phyloP scores from a whole-genome alignment of 208 protist species.

The Leishmania arabica region DNA sequence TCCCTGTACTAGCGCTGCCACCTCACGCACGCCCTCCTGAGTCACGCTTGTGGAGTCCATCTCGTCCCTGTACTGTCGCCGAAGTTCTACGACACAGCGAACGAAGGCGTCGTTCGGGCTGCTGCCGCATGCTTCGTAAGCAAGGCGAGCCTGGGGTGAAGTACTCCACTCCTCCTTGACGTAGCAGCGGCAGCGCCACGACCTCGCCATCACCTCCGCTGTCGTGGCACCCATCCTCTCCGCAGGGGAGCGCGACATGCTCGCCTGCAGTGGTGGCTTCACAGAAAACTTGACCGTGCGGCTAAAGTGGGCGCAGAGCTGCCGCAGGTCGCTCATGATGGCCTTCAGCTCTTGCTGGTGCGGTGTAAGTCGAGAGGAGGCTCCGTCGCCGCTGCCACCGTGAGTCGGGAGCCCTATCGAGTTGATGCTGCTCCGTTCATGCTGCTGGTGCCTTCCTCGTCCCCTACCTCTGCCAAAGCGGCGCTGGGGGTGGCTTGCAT shows the following conservation, averaged over 20 bases:
- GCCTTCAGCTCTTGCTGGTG: conserved; percentile 78
- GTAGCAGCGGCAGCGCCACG: conserved; percentile 84
- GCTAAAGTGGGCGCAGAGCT: conserved; percentile 76
- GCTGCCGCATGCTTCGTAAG: conserved; percentile 42
- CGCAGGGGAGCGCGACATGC: background rate
- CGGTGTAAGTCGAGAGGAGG: conserved; percentile 34
- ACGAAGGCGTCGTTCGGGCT: conserved; percentile 65
- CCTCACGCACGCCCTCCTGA: conserved; percentile 70
- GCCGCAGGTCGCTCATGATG: conserved; percentile 71
- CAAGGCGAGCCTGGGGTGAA: conserved; percentile 47
- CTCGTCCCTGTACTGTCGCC: conserved; percentile 51
- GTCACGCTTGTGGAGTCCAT: conserved; percentile 55
- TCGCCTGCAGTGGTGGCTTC: conserved; percentile 42
- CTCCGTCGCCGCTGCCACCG: background rate
- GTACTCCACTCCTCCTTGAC: conserved; percentile 84
- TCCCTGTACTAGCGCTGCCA: conserved; percentile 42
- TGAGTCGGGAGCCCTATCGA: background rate
- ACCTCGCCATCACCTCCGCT: background rate
- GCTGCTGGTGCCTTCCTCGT: conserved; percentile 15
- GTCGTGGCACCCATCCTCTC: background rate
- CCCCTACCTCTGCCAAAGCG: conserved; percentile 8
- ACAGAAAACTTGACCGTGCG: conserved; percentile 83
- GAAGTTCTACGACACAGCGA: conserved; percentile 60
- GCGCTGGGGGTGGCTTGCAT: conserved; percentile 8
- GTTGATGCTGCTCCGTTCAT: conserved; percentile 1